Evolutionary conservation across 495 filamentous ascomycete species (phyloP).

Genomic region (Trichocladium antarcticum): DNA sequence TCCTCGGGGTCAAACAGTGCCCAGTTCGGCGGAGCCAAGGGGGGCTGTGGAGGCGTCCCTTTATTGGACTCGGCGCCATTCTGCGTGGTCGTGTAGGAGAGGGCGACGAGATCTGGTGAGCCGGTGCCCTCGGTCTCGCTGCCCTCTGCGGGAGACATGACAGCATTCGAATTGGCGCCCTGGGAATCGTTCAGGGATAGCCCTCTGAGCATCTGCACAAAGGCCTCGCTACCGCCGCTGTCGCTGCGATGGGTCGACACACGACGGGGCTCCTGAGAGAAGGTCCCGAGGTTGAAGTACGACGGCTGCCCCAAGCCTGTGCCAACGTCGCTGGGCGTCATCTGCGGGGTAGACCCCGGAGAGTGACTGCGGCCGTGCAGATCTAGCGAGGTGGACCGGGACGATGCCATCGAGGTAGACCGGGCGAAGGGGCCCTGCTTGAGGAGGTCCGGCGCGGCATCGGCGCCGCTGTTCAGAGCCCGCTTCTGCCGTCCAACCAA

Average conservation of each 20-base stretch:
- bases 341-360: slow-evolving; percentile 71
- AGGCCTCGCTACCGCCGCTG: slow-evolving; percentile 73
- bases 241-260: slow-evolving; percentile 86
- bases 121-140: slow-evolving; percentile 44
- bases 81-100: slow-evolving; percentile 51
- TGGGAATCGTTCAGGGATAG: slow-evolving; percentile 65
- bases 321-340: slow-evolving; percentile 62
- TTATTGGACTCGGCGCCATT: slow-evolving; percentile 33
- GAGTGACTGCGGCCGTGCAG: slow-evolving; percentile 62
- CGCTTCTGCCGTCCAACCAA: slow-evolving; percentile 92
- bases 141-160: slow-evolving; percentile 48
- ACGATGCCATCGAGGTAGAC: slow-evolving; percentile 76
- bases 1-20: slow-evolving; percentile 94
- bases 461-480: slow-evolving; percentile 66
- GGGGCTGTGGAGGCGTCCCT: slow-evolving; percentile 54
- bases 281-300: slow-evolving; percentile 70
- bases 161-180: slow-evolving; percentile 26
- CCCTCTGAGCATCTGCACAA: slow-evolving; percentile 72
- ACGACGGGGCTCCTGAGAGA: slow-evolving; percentile 65
- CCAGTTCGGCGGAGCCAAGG: slow-evolving; percentile 89
- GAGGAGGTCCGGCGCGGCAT: slow-evolving; percentile 78
- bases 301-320: slow-evolving; percentile 67
- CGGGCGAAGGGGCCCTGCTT: slow-evolving; percentile 86
- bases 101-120: slow-evolving; percentile 58
- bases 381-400: slow-evolving; percentile 92